phyloP scores from a whole-genome alignment of 2,329 filamentous ascomycete species.

The Leptographium wingfieldii region DNA sequence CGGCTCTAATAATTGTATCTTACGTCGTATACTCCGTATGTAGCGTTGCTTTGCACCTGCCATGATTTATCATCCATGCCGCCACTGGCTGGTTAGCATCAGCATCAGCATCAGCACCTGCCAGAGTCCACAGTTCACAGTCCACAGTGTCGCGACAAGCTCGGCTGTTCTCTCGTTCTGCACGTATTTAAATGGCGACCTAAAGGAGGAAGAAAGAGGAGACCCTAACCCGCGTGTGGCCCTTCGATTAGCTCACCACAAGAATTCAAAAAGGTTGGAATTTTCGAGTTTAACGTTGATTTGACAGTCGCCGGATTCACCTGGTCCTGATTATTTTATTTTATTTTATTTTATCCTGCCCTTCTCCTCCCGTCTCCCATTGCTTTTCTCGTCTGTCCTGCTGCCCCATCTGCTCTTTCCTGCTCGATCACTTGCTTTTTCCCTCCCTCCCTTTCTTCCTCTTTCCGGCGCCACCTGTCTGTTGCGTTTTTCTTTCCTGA shows the following conservation, averaged over 20 bases:
- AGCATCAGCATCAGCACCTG: not conserved
- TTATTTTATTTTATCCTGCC: not conserved
- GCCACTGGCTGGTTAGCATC: not conserved
- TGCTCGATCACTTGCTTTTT: not conserved
- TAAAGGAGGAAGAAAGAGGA: not conserved
- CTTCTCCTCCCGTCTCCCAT: not conserved
- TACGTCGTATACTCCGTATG: not conserved
- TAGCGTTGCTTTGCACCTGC: not conserved
- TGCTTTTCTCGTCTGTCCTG: constrained; percentile 1
- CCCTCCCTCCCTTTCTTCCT: not conserved
- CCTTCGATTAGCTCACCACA: constrained; percentile 7
- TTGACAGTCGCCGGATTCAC: not conserved
- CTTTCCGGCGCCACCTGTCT: not conserved
- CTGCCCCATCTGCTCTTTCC: constrained; percentile 1
- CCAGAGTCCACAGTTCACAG: not conserved
- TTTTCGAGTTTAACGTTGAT: not conserved
- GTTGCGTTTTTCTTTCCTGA: not conserved
- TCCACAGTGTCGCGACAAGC: constrained; percentile 4
- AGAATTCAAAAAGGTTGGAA: not conserved
- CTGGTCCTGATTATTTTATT: not conserved
- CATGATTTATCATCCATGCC: constrained; percentile 8
- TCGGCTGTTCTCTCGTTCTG: constrained; percentile 3
- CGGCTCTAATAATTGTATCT: not conserved
- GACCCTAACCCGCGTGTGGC: constrained; percentile 4
- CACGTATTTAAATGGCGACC: not conserved